Evolutionary conservation across 2,329 filamentous ascomycete genomes (phyloP).

Genomic region (Juglanconis oblonga): DNA sequence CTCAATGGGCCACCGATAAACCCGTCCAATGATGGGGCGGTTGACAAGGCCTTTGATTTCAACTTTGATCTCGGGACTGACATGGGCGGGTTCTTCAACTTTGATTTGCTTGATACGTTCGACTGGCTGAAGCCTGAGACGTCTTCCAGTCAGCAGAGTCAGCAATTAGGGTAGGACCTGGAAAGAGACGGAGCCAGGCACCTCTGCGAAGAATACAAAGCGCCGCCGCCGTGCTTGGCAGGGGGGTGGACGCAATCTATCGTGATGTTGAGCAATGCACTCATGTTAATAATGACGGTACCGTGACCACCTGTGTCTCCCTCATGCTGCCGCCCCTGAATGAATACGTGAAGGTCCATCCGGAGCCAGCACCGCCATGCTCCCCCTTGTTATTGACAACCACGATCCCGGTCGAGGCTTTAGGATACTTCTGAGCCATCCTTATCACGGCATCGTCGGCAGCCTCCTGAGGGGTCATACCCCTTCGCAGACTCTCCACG

Average conservation of each 20-base stretch:
- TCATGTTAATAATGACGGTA: slow-evolving; percentile 30
- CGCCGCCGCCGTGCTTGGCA: no score
- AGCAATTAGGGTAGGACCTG: not conserved
- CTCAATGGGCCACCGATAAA: slow-evolving; percentile 34
- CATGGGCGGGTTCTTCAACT: slow-evolving; percentile 36
- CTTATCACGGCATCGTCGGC: slow-evolving; percentile 49
- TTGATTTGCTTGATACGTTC: slow-evolving; percentile 48
- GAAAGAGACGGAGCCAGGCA: no score
- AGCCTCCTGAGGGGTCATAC: slow-evolving; percentile 45
- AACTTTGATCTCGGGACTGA: slow-evolving; percentile 20
- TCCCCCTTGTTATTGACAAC: slow-evolving; percentile 47
- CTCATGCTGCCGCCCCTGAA: slow-evolving; percentile 47
- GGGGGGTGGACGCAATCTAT: no score
- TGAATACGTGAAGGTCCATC: slow-evolving; percentile 54
- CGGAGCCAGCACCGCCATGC: slow-evolving; percentile 49
- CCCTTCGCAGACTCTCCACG: slow-evolving; percentile 49
- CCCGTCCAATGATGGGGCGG: slow-evolving; percentile 25
- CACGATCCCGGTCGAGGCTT: slow-evolving; percentile 46
- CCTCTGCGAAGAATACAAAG: no score
- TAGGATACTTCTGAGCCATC: slow-evolving; percentile 47
- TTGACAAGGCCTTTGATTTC: slow-evolving; percentile 29
- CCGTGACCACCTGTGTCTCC: slow-evolving; percentile 40
- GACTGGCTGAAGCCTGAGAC: slow-evolving; percentile 38
- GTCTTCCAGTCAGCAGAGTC: not conserved
- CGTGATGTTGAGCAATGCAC: not conserved